A percentile compares a stretch with the other conserved stretches of the same genome.
Evolutionary conservation across 2,329 filamentous ascomycete genomes (phyloP).

Genomic region (Herpotrichia juniperi): DNA sequence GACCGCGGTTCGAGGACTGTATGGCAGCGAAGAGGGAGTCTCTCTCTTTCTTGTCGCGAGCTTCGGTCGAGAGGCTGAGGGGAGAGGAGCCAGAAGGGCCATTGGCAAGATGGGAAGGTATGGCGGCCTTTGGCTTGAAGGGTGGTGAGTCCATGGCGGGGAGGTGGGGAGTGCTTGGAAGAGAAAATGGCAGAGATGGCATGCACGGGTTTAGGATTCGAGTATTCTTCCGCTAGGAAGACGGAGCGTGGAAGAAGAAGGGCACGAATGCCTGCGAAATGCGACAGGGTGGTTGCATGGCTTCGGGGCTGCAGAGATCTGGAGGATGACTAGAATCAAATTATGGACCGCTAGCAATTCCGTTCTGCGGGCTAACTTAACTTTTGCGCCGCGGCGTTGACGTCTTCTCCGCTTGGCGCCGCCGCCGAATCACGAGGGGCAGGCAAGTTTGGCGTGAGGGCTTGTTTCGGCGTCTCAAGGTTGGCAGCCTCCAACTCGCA

Average conservation of each 20-base stretch:
- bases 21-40: slow-evolving; percentile 66
- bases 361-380: too few species aligned
- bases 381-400: slow-evolving; percentile 11
- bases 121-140: slow-evolving; percentile 56
- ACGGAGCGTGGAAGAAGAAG: slow-evolving; percentile 8
- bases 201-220: not conserved
- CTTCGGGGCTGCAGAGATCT: slow-evolving; percentile 7
- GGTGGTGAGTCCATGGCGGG: slow-evolving; percentile 54
- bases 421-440: slow-evolving; percentile 1
- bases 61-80: slow-evolving; percentile 53
- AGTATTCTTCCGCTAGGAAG: slow-evolving; percentile 1
- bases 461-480: not conserved
- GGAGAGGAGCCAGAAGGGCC: slow-evolving; percentile 60
- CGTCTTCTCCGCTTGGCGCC: slow-evolving; percentile 4
- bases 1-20: slow-evolving; percentile 60
- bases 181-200: slow-evolving; percentile 11
- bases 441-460: not conserved
- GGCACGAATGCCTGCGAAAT: slow-evolving; percentile 18
- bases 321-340: slow-evolving; percentile 24
- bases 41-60: slow-evolving; percentile 57
- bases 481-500: slow-evolving; percentile 1
- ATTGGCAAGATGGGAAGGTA: slow-evolving; percentile 64
- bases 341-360: slow-evolving; percentile 20
- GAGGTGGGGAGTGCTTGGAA: slow-evolving; percentile 8
- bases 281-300: slow-evolving; percentile 24